A percentile compares a stretch with the other conserved stretches of the same genome.
These are phyloP conservation scores for Podospora appendiculata DNA, from an alignment of 495 filamentous ascomycete genomes.

Conservation along the genomic window DNA sequence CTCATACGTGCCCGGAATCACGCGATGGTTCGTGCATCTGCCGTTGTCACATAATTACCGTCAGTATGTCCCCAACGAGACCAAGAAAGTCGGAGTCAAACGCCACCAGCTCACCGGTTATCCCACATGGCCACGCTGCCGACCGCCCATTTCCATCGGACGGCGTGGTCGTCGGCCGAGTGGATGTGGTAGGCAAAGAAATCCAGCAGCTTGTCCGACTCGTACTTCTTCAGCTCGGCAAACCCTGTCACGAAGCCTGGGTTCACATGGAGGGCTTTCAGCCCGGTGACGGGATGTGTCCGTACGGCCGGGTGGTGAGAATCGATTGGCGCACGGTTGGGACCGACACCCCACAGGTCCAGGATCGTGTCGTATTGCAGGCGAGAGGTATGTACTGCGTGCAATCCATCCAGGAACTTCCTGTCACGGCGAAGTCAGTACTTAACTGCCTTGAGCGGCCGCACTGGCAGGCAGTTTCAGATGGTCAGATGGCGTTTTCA, in stretches of 20 bases:
- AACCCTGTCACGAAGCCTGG: conserved; percentile 43
- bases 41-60: not conserved
- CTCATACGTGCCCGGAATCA: conserved; percentile 45
- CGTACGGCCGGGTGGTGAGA: conserved; percentile 47
- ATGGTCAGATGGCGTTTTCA: not conserved
- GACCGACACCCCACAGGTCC: conserved; percentile 40
- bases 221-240: conserved; percentile 47
- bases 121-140: conserved; percentile 51
- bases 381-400: conserved; percentile 43
- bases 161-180: conserved; percentile 44
- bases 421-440: conserved; percentile 21
- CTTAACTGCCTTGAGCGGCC: too few species aligned
- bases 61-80: not conserved
- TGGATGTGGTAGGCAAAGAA: conserved; percentile 46
- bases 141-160: conserved; percentile 49
- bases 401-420: conserved; percentile 39
- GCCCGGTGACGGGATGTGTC: conserved; percentile 47
- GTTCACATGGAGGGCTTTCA: conserved; percentile 46
- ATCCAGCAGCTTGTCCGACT: conserved; percentile 44
- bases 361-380: conserved; percentile 39
- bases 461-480: not conserved
- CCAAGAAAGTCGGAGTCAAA: not conserved
- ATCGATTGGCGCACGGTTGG: conserved; percentile 44
- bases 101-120: conserved; percentile 24
- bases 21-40: conserved; percentile 39